Percentiles rank a stretch among this genome's conserved stretches.
Conservation (phyloP, 805 yeast species). For the Zygoascus tannicola region DNA sequence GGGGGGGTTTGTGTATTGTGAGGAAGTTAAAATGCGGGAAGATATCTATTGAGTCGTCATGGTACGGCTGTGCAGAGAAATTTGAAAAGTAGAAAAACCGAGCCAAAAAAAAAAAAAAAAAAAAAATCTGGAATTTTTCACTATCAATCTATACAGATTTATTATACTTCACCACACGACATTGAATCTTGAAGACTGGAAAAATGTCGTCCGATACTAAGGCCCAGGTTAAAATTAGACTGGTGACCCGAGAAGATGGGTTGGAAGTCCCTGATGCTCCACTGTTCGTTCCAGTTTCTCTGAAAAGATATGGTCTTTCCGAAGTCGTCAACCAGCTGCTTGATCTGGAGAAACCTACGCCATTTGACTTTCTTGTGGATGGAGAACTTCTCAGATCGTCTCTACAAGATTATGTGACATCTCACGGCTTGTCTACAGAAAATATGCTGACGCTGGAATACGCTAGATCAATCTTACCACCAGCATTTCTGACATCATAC, state of each 20-base stretch:
- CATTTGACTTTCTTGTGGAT: conserved; percentile 87
- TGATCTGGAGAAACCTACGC: conserved; percentile 51
- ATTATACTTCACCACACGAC: not conserved
- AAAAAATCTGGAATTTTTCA: too few relatives aligned
- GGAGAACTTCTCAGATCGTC: conserved; percentile 74
- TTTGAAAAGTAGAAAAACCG: too few relatives aligned
- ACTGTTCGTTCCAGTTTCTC: conserved; percentile 72
- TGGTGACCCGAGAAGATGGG: conserved; percentile 69
- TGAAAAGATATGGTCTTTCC: conserved; percentile 85
- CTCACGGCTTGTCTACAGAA: conserved; percentile 76
- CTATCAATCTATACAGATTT: too few relatives aligned
- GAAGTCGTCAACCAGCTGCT: conserved; percentile 91
- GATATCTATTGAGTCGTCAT: too few relatives aligned
- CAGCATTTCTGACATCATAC: conserved; percentile 81
- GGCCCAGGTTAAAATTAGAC: conserved; percentile 60
- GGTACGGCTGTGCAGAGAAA: too few relatives aligned
- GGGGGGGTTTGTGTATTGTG: too few relatives aligned
- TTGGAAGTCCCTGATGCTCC: conserved; percentile 74
- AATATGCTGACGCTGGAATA: conserved; percentile 73
- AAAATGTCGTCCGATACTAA: not conserved
- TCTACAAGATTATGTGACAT: conserved; percentile 65
- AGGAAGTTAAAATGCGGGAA: too few relatives aligned
- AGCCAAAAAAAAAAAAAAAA: too few relatives aligned
- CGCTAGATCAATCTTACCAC: conserved; percentile 88
- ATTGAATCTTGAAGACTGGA: conserved; percentile 2